phyloP scores from a whole-genome alignment of 176 grass and related monocot species.

The Avena sativa region DNA sequence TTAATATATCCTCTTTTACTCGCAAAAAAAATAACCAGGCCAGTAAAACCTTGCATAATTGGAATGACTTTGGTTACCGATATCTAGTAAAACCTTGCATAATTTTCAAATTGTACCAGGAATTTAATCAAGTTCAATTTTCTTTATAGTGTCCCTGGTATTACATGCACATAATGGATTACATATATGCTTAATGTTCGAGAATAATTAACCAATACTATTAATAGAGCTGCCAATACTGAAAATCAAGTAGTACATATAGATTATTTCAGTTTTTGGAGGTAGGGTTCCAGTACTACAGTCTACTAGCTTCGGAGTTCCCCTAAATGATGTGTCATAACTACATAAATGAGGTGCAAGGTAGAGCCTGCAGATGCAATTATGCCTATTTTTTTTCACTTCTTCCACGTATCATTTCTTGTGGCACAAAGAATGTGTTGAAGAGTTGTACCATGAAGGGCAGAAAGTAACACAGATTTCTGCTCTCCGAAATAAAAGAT shows the following conservation, averaged over 20 bases:
- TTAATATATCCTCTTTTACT: too few species aligned
- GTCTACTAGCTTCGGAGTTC: neutral
- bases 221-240: neutral
- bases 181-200: neutral
- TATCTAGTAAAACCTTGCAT: neutral
- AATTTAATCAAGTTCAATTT: neutral
- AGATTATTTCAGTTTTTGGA: neutral
- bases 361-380: neutral
- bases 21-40: too few species aligned
- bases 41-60: neutral
- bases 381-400: neutral
- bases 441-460: neutral
- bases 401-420: neutral
- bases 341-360: constrained; percentile 20
- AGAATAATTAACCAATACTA: neutral
- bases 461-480: neutral
- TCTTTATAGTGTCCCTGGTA: neutral
- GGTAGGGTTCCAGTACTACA: neutral
- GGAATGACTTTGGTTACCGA: too few species aligned
- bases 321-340: neutral
- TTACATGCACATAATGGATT: neutral
- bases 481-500: neutral
- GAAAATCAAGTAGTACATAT: neutral
- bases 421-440: neutral
- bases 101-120: neutral